Conservation (phyloP, 148 eudicot species). For the Camellia japonica region DNA sequence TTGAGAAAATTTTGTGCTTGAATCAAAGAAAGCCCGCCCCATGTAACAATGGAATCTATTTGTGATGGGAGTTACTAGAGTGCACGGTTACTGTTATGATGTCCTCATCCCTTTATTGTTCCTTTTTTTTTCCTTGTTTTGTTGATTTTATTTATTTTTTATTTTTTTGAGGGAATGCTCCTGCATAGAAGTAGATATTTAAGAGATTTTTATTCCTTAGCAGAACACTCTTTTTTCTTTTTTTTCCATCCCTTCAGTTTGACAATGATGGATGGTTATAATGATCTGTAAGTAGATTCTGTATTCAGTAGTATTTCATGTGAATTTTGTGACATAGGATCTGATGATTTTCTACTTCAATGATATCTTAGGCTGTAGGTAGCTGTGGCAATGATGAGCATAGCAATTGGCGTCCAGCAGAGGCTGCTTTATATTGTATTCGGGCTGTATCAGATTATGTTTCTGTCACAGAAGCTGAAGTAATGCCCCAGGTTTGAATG, state of each 20-base stretch:
- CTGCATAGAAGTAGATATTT: too few relatives aligned
- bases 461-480: conserved; percentile 65
- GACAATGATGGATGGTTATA: neutral
- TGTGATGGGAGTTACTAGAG: conserved; percentile 2
- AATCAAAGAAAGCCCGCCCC: neutral
- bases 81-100: conserved; percentile 7
- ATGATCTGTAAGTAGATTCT: neutral
- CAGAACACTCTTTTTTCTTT: neutral
- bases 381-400: conserved; percentile 54
- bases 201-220: too few relatives aligned
- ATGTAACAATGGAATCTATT: neutral
- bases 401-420: conserved; percentile 78
- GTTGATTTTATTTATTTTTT: too few relatives aligned
- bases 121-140: too few relatives aligned
- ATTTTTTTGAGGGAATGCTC: too few relatives aligned
- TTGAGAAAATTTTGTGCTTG: neutral
- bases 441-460: conserved; percentile 89
- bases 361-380: conserved; percentile 53
- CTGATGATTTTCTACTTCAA: neutral
- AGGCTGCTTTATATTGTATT: conserved; percentile 94
- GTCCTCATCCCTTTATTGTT: neutral
- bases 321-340: neutral
- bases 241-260: neutral
- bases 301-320: neutral
- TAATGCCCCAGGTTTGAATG: conserved; percentile 87